Base-by-base conservation (phyloP, 257 asterid species). In the Ajuga chamaepitys region DNA sequence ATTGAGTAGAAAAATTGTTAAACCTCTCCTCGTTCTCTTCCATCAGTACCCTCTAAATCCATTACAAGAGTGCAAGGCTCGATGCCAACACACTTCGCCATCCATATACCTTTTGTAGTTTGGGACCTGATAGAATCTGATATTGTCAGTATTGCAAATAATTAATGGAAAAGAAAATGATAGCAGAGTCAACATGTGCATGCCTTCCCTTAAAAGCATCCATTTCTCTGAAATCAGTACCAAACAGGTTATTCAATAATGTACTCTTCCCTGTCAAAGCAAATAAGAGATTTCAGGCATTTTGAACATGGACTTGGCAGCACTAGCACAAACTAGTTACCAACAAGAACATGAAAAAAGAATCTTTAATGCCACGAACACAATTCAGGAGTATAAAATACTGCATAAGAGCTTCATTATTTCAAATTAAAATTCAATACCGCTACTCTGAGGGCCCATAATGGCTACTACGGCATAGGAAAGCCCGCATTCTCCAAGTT, bases 1-100 rank as follows among this genome's bases (percentile, higher is more conserved):
- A 58, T 40, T 21, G 35, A 40, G 64, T 22, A 64, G 28, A 74
- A 28, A 70, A 11, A 17, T 34, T 52, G 65, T 57, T 41, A 62
- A 53, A 91, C 99, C 99, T 90, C 97, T 81, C 98, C 99, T 68
- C 99, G 82, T 79, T 94, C 99, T 84, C 96, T 88, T 81, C 97
- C 98, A 81, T 93, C 98, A 17, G 96, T 93, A 66, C 98, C 98
- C 91, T 93, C 98, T 54, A 94, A 78, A 74, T 94, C 99, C 99
- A 94, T 94, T 32, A 94, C 96, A 30, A 94, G 75, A 16, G 97
- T 89, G 78, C 91, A 80, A 41, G 88, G 88, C 58, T 82, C 85
- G 48, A 93, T 89, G 56, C 98, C 98, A 64, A 74, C 91, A 78
- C 96, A 85, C 9, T 60, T 77, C 20, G 86, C 88, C 80, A 81